Evolutionary conservation across 1,284 basidiomycete species (phyloP).

Genomic region (Apiotrichum sp.): DNA sequence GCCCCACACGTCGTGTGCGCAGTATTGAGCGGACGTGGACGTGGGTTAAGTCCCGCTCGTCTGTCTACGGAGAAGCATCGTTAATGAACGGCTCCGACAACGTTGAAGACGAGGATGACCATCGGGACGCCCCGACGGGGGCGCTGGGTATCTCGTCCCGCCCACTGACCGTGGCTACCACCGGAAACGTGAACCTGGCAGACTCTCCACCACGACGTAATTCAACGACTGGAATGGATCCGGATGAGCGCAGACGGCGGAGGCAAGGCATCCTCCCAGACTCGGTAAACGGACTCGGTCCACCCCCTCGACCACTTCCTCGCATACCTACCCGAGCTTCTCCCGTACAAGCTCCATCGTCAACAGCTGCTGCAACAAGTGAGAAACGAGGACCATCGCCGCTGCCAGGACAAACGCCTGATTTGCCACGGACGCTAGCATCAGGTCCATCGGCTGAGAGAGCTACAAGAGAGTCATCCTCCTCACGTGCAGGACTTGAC

Average conservation of each 20-base stretch:
- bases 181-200: background rate
- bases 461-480: too few species aligned
- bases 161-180: background rate
- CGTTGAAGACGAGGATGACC: constrained; percentile 4
- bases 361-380: background rate
- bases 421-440: background rate
- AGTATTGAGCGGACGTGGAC: constrained; percentile 18
- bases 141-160: background rate
- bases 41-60: constrained; percentile 19
- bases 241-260: constrained; percentile 13
- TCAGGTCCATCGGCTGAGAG: too few species aligned
- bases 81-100: constrained; percentile 3
- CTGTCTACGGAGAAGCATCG: constrained; percentile 14
- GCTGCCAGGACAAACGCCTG: too few species aligned
- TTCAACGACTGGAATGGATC: constrained; percentile 6
- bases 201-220: constrained; percentile 1
- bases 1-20: constrained; percentile 14
- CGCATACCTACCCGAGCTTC: constrained; percentile 5
- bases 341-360: background rate
- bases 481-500: too few species aligned
- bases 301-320: constrained; percentile 9
- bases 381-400: too few species aligned
- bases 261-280: constrained; percentile 15
- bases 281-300: constrained; percentile 7
- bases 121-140: too few species aligned